phyloP scores from a whole-genome alignment of 2,329 filamentous ascomycete genomes.

The Periconia sp. region DNA sequence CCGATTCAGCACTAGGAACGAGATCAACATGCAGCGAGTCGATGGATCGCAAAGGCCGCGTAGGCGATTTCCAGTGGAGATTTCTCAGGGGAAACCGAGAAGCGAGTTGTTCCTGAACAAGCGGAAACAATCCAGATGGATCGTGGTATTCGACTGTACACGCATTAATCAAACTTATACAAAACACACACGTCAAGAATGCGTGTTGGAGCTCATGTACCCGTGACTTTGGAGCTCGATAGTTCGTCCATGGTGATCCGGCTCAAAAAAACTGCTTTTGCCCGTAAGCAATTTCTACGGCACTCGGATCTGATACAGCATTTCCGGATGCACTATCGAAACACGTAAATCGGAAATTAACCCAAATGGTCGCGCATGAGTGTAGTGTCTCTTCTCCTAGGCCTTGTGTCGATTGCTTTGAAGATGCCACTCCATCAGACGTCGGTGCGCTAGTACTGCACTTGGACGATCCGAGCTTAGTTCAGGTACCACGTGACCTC shows the following conservation, averaged over 20 bases:
- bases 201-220: conserved; percentile 29
- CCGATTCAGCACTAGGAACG: conserved; percentile 60
- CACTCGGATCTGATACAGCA: conserved; percentile 41
- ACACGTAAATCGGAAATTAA: conserved; percentile 14
- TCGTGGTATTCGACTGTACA: conserved; percentile 89
- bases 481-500: conserved; percentile 10
- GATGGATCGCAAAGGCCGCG: conserved; percentile 88
- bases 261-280: conserved; percentile 25
- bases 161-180: conserved; percentile 18
- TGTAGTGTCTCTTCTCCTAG: conserved; percentile 19
- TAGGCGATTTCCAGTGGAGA: conserved; percentile 95
- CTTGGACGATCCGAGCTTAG: conserved; percentile 1
- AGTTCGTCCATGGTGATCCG: conserved; percentile 42
- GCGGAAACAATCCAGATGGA: conserved; percentile 82
- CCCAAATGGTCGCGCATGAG: conserved; percentile 5
- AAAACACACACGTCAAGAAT: neutral
- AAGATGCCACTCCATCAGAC: neutral
- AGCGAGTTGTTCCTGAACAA: conserved; percentile 75
- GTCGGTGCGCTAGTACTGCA: conserved; percentile 3
- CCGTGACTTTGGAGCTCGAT: conserved; percentile 55
- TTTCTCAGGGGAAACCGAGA: conserved; percentile 83
- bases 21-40: conserved; percentile 89
- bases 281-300: conserved; percentile 36
- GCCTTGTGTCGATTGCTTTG: conserved; percentile 17
- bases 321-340: conserved; percentile 42